phyloP scores from a whole-genome alignment of 305 asterid species.

The Petunia hybrid region DNA sequence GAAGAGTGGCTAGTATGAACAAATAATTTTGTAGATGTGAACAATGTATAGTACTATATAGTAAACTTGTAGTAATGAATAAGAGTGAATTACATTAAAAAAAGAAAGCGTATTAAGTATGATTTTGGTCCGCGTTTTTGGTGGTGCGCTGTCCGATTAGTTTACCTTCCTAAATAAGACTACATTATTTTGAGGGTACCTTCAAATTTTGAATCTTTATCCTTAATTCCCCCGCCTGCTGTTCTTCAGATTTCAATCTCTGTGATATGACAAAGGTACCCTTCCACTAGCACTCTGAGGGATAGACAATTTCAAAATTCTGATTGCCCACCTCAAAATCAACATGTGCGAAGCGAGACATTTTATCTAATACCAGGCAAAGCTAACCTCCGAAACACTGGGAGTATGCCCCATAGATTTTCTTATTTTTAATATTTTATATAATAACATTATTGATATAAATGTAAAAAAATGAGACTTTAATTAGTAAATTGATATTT shows the following conservation, averaged over 20 bases:
- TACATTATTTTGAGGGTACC: constrained; percentile 29
- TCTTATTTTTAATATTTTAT: no score
- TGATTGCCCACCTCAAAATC: no score
- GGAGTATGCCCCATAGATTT: no score
- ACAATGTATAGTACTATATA: neutral
- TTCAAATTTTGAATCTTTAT: constrained; percentile 46
- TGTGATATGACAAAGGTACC: neutral
- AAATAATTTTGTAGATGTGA: neutral
- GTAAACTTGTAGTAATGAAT: no score
- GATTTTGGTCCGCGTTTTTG: constrained; percentile 32
- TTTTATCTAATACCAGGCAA: no score
- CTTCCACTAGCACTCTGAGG: neutral
- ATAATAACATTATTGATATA: no score
- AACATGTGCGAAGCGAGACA: no score
- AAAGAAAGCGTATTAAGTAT: neutral
- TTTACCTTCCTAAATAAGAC: constrained; percentile 19
- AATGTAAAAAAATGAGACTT: no score
- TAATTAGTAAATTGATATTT: no score
- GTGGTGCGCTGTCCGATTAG: constrained; percentile 44
- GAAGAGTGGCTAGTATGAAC: neutral
- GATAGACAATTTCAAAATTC: no score
- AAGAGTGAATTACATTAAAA: neutral
- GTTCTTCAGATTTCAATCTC: neutral
- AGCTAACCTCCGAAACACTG: no score
- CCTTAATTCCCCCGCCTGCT: constrained; percentile 58